Percentiles rank a stretch among this genome's conserved stretches.
Evolutionary conservation across 2,329 filamentous ascomycete species (phyloP).

Genomic region (Macroventuria anomochaeta): DNA sequence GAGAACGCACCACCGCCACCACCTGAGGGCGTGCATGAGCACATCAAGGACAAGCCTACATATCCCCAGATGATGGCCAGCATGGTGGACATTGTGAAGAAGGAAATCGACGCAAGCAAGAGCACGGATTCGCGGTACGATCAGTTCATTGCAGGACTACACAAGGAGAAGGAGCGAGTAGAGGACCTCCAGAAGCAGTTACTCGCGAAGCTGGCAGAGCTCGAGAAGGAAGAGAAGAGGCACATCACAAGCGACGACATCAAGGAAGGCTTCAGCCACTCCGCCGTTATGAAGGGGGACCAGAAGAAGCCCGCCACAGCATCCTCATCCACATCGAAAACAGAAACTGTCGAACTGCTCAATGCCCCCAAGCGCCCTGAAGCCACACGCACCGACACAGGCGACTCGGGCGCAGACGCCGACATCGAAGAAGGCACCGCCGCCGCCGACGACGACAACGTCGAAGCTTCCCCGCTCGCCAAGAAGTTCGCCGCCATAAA

Average conservation of each 20-base stretch:
- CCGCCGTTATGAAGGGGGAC: conserved; percentile 65
- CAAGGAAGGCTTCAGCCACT: conserved; percentile 89
- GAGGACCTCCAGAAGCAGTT: conserved; percentile 78
- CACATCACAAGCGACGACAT: conserved; percentile 95
- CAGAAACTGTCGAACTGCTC: conserved; percentile 68
- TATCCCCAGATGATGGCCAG: conserved; percentile 99
- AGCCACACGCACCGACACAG: conserved; percentile 49
- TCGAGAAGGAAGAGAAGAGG: conserved; percentile 82
- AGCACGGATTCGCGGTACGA: conserved; percentile 70
- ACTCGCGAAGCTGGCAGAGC: conserved; percentile 72
- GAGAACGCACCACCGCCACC: conserved; percentile 71
- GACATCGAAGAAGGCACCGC: conserved; percentile 65
- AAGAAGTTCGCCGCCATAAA: conserved; percentile 82
- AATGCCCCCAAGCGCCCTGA: conserved; percentile 65
- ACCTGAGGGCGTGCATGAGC: conserved; percentile 78
- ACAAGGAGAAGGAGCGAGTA: conserved; percentile 78
- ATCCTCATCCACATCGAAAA: conserved; percentile 32
- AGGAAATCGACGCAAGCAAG: conserved; percentile 76
- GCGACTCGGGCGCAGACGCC: conserved; percentile 65
- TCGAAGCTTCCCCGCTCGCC: conserved; percentile 78
- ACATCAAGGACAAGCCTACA: conserved; percentile 76
- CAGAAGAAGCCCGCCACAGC: conserved; percentile 33
- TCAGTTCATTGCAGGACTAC: conserved; percentile 79
- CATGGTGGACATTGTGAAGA: conserved; percentile 92
- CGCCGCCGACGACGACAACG: conserved; percentile 62